A percentile compares a stretch with the other conserved stretches of the same genome.
These are phyloP conservation scores for Deuterostichococcus epilithicus DNA, from an alignment of 139 green algal genomes.

Conservation along the genomic window DNA sequence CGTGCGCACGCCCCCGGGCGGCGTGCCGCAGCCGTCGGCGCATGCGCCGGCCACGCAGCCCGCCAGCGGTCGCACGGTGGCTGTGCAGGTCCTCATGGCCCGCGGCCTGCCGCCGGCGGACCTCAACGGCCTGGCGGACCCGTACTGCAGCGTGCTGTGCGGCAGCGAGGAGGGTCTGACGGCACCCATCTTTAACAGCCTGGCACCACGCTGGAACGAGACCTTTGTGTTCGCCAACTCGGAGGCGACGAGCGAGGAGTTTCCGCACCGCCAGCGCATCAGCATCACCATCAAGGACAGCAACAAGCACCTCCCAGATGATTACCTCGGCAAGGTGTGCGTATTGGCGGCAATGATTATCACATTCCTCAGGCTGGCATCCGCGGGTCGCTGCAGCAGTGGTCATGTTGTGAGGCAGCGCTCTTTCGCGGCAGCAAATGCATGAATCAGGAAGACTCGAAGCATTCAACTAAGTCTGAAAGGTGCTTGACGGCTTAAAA, in stretches of 20 bases:
- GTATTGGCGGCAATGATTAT: background rate
- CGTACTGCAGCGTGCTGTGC: slow-evolving; percentile 28
- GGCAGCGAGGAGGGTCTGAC: slow-evolving; percentile 15
- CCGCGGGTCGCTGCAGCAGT: too few species aligned
- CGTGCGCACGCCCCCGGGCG: too few species aligned
- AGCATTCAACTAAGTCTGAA: too few species aligned
- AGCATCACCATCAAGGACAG: slow-evolving; percentile 24
- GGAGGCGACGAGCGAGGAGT: too few species aligned
- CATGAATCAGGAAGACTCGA: too few species aligned
- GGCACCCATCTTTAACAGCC: slow-evolving; percentile 18
- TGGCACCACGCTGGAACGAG: slow-evolving; percentile 32
- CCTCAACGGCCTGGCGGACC: slow-evolving; percentile 26
- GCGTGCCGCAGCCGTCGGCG: too few species aligned
- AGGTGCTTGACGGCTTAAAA: too few species aligned
- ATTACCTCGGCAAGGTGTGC: slow-evolving; percentile 32
- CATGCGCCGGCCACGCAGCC: too few species aligned
- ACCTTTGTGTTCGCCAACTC: slow-evolving; percentile 12
- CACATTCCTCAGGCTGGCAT: too few species aligned
- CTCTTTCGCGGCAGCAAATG: too few species aligned
- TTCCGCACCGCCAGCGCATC: background rate
- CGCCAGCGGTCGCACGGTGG: background rate
- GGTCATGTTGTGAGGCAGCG: too few species aligned
- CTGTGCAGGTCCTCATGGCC: slow-evolving; percentile 23
- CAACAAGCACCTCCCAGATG: slow-evolving; percentile 26
- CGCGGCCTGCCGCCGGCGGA: slow-evolving; percentile 16